Base-by-base conservation (phyloP, 2,329 filamentous ascomycete species). In the Diaporthe sp. region DNA sequence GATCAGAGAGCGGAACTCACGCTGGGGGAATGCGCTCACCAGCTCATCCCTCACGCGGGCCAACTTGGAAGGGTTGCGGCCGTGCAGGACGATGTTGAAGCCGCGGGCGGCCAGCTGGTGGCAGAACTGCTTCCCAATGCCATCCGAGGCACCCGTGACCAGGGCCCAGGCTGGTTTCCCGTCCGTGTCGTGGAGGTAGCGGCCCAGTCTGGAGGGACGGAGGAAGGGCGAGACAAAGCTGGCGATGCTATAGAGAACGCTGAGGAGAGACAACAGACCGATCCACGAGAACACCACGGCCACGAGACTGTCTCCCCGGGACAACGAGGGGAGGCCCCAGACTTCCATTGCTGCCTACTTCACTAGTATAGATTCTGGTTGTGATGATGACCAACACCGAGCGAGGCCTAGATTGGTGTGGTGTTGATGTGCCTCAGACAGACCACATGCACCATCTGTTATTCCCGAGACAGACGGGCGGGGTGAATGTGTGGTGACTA, bases 21-120 rank as follows among this genome's bases (percentile, higher is more conserved):
- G 79, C 1, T 76, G 47, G 0, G 89, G 88, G 73, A 85, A 86
- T 12, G 81, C 74, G 0, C 77, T n/a, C 1, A 79, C 75, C 0
- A 91, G 83, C 35, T 84, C 80, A 1, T 78, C 71, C n/a, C 82
- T 79, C n/a, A 88, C 81, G 1, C 72, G 72, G 2, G 83, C 78
- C 4, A 92, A 83, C 77, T 90, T 91, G 4, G 81, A 75, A 3
- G 77, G 76, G 74, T 89, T 89, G 47, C 89, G 86, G n/a, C 90
- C 89, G 76, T 92, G 89, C 12, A 92, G 78, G 22, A 91, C 82
- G 45, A 92, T 83, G 77, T 90, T 88, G 84, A 91, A 91, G 61
- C 88, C 88, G 19, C 81, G 82, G 0, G 77, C 74, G 25, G 86
- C 86, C n/a, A 92, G 86, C 77, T 89, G 87, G 72, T 86, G 80